Conservation (phyloP, 495 filamentous ascomycete species). For the Penicillium daleae region DNA sequence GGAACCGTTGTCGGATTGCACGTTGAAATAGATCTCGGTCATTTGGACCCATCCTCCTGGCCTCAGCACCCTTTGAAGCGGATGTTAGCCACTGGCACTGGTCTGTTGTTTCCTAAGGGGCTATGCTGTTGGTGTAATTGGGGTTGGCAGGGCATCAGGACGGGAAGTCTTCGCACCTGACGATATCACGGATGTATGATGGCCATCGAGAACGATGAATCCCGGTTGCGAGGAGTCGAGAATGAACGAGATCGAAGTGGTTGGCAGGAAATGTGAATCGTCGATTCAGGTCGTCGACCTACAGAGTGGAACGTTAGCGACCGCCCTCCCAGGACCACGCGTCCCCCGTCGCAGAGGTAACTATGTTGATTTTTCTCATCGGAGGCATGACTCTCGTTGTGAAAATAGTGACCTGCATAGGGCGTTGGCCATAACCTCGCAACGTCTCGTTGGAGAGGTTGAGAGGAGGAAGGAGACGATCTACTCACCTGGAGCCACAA, state of each 20-base stretch:
- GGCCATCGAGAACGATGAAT: conserved; percentile 78
- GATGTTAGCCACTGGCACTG: conserved; percentile 23
- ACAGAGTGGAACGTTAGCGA: conserved; percentile 32
- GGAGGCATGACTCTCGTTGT: not conserved
- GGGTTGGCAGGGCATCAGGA: not conserved
- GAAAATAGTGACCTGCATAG: not conserved
- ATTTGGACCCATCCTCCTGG: conserved; percentile 89
- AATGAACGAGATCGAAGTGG: conserved; percentile 90
- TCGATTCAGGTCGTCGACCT: conserved; percentile 80
- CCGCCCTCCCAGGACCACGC: conserved; percentile 3
- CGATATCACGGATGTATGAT: conserved; percentile 79
- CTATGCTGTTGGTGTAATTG: not conserved
- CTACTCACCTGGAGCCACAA: conserved; percentile 67
- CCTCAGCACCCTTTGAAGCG: conserved; percentile 54
- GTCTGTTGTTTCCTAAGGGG: not conserved
- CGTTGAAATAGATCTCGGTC: conserved; percentile 83
- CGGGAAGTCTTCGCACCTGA: conserved; percentile 46
- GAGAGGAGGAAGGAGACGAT: not conserved
- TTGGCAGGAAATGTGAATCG: conserved; percentile 74
- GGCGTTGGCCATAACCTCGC: not conserved
- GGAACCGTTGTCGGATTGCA: conserved; percentile 88
- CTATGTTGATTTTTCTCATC: too few species aligned
- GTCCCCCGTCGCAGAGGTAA: not conserved
- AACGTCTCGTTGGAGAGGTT: not conserved
- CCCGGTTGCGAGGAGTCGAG: conserved; percentile 75